Base-by-base conservation (phyloP, 2,329 filamentous ascomycete species). In the Cladosporium austrohemisphaericum region DNA sequence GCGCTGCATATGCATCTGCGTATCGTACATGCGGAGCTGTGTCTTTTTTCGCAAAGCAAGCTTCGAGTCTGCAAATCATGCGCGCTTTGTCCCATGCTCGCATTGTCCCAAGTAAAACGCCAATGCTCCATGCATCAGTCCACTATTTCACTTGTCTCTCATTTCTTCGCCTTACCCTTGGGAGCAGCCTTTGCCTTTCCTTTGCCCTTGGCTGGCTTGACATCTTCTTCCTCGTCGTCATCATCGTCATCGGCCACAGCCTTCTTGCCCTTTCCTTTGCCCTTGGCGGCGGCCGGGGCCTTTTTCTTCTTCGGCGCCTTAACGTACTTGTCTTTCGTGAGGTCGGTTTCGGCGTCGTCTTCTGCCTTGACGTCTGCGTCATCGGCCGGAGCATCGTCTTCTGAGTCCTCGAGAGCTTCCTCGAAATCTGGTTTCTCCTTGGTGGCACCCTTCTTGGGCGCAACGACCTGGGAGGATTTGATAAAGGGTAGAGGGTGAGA, bases 251-350 rank as follows among this genome's bases (percentile, higher is more conserved):
- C 69, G 62, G 92, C 88, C 13, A 83, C 73, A 46, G 90, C 86
- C 57, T 73, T 69, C 71, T 67, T 58, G 60, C 65, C 67, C 57
- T 71, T 74, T 16, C 44, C 44, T 46, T 67, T 70, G 38, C 56
- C 74, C 73, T 65, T 81, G 79, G 65, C 58, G 11, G 65, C 59
- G 9, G 71, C 58, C 2, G 68, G 65, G 45, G 73, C 63, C 11
- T 70, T 68, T 68, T 84, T 89, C 56, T 80, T 82, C 76, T 95
- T 96, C 10, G 92, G 88, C 64, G 86, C 79, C 68, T 93, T 95
- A 66, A 97, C 91, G 63, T 95, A 96, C 69, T 96, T 97, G 70
- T 98, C 93, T 65, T 92, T 95, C 63, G 86, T 89, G 44, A 97
- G 68, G 65, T 95, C 89, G n/a, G 83, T 72, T 46, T 90, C 86